Evolutionary conservation across 2,329 filamentous ascomycete genomes (phyloP).

Genomic region (Lojkania enalia): DNA sequence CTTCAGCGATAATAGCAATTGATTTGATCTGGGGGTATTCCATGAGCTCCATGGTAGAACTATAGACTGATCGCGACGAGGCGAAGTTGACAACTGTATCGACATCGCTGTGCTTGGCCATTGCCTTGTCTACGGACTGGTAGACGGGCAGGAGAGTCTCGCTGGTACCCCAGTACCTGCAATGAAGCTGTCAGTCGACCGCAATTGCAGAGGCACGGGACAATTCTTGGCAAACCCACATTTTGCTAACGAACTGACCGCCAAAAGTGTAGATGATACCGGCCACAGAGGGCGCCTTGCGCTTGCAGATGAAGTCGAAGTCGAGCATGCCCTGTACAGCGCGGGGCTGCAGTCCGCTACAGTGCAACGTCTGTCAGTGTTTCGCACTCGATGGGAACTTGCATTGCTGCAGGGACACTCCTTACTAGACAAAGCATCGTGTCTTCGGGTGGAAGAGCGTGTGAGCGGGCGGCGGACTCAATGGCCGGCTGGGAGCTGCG

Average conservation of each 20-base stretch:
- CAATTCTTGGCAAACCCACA: constrained; percentile 58
- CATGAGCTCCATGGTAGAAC: constrained; percentile 98
- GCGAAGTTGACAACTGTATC: constrained; percentile 99
- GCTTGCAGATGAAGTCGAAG: constrained; percentile 99
- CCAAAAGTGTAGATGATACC: constrained; percentile 99
- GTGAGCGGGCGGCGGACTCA: constrained; percentile 85
- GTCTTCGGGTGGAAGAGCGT: constrained; percentile 99
- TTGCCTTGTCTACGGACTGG: constrained; percentile 88
- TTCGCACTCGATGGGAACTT: constrained; percentile 1
- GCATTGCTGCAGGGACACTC: constrained; percentile 17
- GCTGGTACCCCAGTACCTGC: constrained; percentile 95
- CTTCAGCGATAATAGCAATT: constrained; percentile 99
- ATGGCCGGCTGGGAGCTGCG: constrained; percentile 83
- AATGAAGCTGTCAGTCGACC: constrained; percentile 19
- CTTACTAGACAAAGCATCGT: constrained; percentile 97
- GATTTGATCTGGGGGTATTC: constrained; percentile 95
- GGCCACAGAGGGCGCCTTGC: constrained; percentile 90
- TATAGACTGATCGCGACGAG: constrained; percentile 97
- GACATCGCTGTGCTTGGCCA: constrained; percentile 94
- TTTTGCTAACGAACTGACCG: constrained; percentile 99
- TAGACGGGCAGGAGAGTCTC: constrained; percentile 98
- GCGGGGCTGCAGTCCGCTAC: constrained; percentile 87
- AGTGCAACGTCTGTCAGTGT: constrained; percentile 25
- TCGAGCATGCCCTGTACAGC: constrained; percentile 72
- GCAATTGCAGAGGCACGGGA: constrained; percentile 6